Base-by-base conservation (phyloP, 225 moss, liverwort and hornwort genomes). In the Marchantia paleacea region DNA sequence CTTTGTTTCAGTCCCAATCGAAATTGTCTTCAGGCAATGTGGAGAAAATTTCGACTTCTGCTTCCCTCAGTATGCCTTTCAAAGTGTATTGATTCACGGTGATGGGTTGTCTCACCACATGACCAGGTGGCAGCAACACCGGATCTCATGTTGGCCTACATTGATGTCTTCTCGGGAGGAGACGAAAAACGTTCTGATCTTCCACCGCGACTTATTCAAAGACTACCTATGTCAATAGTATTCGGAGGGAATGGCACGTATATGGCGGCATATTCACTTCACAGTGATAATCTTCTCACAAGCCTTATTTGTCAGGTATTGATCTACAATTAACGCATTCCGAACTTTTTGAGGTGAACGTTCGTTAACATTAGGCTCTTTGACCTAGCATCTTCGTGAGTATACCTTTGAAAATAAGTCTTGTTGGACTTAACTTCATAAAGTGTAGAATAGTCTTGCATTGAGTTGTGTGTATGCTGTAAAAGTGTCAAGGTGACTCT, bases 241-340 rank as follows among this genome's bases (percentile, higher is more conserved):
- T 99, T 99, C 70, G 97, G 95, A 12, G 97, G 97, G 13, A 93
- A 99, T 82, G 97, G 97, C 75, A 93, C 89, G 68, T 99, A 95
- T 58, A 91, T 99, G 95, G 91, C 97, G 85, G 90, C 93, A 29
- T 99, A 91, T 80, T 91, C 82, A 82, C 93, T 99, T 70, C 97
- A 99, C 78, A 99, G 97, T 82, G 97, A 99, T 83, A 99, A 99
- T 84, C 90, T 99, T 14, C 84, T 99, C 52, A 99, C 95, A 68
- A 95, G 92, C 85, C 81, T 97, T 54, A 85, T 97, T 81, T 75
- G 75, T 53, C 75, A 75, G 29, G 75, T 75, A 75, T 75, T 49
- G 20, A 22, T 20, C 0, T 39, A 39, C 39, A 39, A 39, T 39
- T 2, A 39, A 39, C 39, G 39, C 39, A 39, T 39, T 39, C 39